Base-by-base conservation (phyloP, 192 early-diverging fungal genomes). In the Thamnidium elegans region DNA sequence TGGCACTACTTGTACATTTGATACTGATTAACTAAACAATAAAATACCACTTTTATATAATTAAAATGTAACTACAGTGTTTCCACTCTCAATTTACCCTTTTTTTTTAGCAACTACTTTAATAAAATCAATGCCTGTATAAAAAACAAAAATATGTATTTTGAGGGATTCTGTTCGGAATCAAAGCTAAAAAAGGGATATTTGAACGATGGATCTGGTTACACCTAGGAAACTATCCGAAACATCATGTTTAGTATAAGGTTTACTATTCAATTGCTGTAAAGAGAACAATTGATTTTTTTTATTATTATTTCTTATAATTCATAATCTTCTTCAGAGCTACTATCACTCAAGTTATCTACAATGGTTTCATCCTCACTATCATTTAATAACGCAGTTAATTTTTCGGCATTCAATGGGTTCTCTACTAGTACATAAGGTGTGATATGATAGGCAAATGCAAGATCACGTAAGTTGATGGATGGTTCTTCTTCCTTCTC, bases 381-480 rank as follows among this genome's bases (percentile, higher is more conserved):
- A 17, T 80, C 76, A 58, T 68, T 70, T 30, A 82, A 53, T 6
- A 83, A 71, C 4, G 72, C 69, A 11, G 77, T 66, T 11, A 83
- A 48, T 19, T 79, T 80, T 66, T 88, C 86, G 9, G 82, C 77
- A 56, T 83, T 85, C 50, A 82, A 62, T 7, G 86, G 85, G 39
- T 78, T 81, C 69, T 90, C 86, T 5, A 86, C 86, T 4, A 86
- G 73, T 30, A 80, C 76, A 64, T 74, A 82, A n/a, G 88, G 88
- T n/a, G 81, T 80, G 30, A 86, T 68, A 34, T 78, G 78, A 30
- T 88, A 77, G 14, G 88, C 78, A 63, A 90, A 88, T 10, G 83
- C 81, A 13, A 90, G 77, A 31, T 90, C 88, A 19, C 76, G 69
- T 13, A 83, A 70, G 14, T 74, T 79, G 46, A 88, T 70, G 0